Percentiles rank a stretch among this genome's conserved stretches.
phyloP scores from a whole-genome alignment of 2,329 filamentous ascomycete genomes.

The Aureobasidium zeae region DNA sequence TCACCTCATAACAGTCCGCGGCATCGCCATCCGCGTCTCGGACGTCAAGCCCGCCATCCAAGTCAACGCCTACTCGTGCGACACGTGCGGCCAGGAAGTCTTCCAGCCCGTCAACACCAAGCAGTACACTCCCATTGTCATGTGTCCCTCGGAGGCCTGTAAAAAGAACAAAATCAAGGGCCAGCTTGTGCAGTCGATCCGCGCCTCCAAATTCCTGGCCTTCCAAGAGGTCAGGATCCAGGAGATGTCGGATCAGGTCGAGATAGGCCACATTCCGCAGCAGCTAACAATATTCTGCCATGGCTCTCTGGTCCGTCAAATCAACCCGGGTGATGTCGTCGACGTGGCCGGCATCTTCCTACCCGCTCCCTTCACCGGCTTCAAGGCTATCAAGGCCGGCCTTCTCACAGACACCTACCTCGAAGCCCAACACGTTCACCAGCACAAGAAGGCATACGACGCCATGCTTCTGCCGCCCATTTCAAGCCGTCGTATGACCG shows the following conservation, averaged over 20 bases:
- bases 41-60: constrained; percentile 97
- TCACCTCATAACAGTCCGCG: constrained; percentile 84
- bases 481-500: constrained; percentile 74
- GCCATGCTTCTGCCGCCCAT: constrained; percentile 76
- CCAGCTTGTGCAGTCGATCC: constrained; percentile 80
- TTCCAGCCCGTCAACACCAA: constrained; percentile 92
- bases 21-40: constrained; percentile 89
- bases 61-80: constrained; percentile 96
- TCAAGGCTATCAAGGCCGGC: constrained; percentile 91
- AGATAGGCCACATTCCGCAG: constrained; percentile 92
- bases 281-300: constrained; percentile 84
- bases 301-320: constrained; percentile 71
- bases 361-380: constrained; percentile 96
- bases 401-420: constrained; percentile 96
- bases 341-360: constrained; percentile 94
- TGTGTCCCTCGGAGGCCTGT: constrained; percentile 87
- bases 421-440: constrained; percentile 83
- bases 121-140: constrained; percentile 76
- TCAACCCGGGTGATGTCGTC: constrained; percentile 89
- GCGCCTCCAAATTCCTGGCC: constrained; percentile 90
- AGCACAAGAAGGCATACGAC: constrained; percentile 98
- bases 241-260: constrained; percentile 98
- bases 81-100: constrained; percentile 91
- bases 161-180: constrained; percentile 84
- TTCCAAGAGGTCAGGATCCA: constrained; percentile 99